phyloP scores from a whole-genome alignment of 257 asterid species.

The Scutellaria barbata region DNA sequence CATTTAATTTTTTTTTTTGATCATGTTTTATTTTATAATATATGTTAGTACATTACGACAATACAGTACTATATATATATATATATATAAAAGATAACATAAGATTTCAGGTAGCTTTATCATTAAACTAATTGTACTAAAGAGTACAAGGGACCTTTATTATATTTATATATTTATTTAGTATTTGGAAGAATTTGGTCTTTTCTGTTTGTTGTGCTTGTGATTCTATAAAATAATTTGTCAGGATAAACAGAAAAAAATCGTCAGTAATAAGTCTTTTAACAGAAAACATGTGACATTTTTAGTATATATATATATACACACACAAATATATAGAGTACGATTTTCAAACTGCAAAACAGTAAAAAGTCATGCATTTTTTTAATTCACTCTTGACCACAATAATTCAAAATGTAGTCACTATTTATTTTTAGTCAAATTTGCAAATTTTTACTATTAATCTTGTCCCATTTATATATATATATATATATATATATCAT shows the following conservation, averaged over 20 bases:
- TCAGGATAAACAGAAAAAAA: constrained; percentile 3
- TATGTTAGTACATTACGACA: too few species aligned
- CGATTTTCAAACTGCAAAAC: constrained; percentile 28
- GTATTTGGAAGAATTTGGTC: constrained; percentile 30
- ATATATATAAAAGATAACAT: background rate
- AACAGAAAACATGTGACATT: constrained; percentile 32
- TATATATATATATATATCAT: too few species aligned
- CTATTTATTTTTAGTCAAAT: too few species aligned
- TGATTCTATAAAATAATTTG: constrained; percentile 29
- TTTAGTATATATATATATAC: background rate
- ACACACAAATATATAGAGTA: constrained; percentile 9
- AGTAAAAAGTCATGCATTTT: constrained; percentile 1
- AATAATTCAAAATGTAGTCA: background rate
- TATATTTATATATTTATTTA: background rate
- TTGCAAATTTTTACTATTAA: too few species aligned
- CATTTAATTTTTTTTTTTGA: too few species aligned
- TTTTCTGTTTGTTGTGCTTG: constrained; percentile 45
- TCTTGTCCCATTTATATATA: too few species aligned
- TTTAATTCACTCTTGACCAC: background rate
- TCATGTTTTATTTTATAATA: too few species aligned
- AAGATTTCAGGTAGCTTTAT: background rate
- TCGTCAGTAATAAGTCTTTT: background rate
- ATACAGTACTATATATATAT: too few species aligned
- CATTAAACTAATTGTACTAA: constrained; percentile 23
- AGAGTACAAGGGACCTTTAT: constrained; percentile 29